Percentiles rank a stretch among this genome's conserved stretches.
Conservation (phyloP, 1,284 basidiomycete genomes). For the Porodaedalea pini region DNA sequence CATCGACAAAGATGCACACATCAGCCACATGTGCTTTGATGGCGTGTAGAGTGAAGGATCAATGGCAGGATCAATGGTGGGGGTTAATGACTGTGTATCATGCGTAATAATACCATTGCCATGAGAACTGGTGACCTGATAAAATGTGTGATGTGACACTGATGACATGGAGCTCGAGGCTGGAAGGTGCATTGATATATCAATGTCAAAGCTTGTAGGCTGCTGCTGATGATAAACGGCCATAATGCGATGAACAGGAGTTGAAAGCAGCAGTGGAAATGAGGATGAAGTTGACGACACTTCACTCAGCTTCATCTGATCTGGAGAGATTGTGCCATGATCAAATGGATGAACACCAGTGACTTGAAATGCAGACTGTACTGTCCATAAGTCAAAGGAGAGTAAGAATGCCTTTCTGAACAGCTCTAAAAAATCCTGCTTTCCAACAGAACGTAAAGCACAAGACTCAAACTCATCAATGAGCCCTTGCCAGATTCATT, state of each 20-base stretch:
- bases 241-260: slow-evolving; percentile 6
- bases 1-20: not conserved
- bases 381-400: slow-evolving; percentile 25
- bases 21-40: not conserved
- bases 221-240: slow-evolving; percentile 4
- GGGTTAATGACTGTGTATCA: not conserved
- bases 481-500: slow-evolving; percentile 21
- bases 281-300: slow-evolving; percentile 22
- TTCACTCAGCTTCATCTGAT: slow-evolving; percentile 22
- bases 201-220: not conserved
- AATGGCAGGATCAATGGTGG: not conserved
- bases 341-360: slow-evolving; percentile 34
- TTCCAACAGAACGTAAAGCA: slow-evolving; percentile 23
- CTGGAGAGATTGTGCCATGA: slow-evolving; percentile 20
- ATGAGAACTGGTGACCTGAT: not conserved
- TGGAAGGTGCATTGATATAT: not conserved
- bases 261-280: slow-evolving; percentile 18
- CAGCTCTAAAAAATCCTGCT: slow-evolving; percentile 28
- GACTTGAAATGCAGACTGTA: slow-evolving; percentile 30
- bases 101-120: not conserved
- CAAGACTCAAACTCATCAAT: slow-evolving; percentile 23
- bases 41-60: slow-evolving; percentile 3
- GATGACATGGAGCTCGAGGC: not conserved
- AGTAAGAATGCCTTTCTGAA: slow-evolving; percentile 27
- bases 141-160: not conserved